A percentile compares a stretch with the other conserved stretches of the same genome.
Conservation (phyloP, 1,139 yeast genomes). For the Spencermartinsiella ligniputridi region DNA sequence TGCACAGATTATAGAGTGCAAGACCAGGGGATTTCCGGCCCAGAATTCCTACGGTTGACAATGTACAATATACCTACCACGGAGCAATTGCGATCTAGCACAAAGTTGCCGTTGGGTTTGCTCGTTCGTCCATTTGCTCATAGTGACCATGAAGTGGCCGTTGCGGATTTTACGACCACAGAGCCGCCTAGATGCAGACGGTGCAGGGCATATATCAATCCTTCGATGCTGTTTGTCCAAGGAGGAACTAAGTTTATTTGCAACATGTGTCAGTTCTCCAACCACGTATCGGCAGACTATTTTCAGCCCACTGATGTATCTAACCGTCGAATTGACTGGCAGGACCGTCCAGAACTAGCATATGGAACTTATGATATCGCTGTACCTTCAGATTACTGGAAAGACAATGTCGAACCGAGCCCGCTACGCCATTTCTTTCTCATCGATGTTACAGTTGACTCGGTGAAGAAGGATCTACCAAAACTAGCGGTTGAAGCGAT, state of each 20-base stretch:
- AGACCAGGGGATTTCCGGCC: constrained; percentile 84
- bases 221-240: constrained; percentile 65
- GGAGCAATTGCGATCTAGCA: constrained; percentile 62
- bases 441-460: constrained; percentile 65
- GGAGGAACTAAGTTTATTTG: constrained; percentile 67
- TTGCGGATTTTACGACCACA: constrained; percentile 52
- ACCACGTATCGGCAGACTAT: constrained; percentile 66
- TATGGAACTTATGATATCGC: constrained; percentile 81
- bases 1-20: constrained; percentile 64
- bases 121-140: constrained; percentile 78
- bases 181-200: constrained; percentile 90
- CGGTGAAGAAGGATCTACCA: constrained; percentile 61
- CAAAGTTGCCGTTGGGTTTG: constrained; percentile 78
- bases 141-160: constrained; percentile 50
- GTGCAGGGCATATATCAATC: constrained; percentile 86
- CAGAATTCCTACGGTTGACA: constrained; percentile 72
- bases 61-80: constrained; percentile 81
- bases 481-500: constrained; percentile 70
- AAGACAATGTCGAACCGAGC: constrained; percentile 40
- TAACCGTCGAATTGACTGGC: constrained; percentile 58
- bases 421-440: constrained; percentile 71
- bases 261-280: constrained; percentile 82
- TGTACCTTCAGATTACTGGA: constrained; percentile 71
- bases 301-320: constrained; percentile 55
- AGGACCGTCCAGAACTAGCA: constrained; percentile 67